A percentile compares a stretch with the other conserved stretches of the same genome.
phyloP scores from a whole-genome alignment of 345 rosid species.

The Adansonia digitata region DNA sequence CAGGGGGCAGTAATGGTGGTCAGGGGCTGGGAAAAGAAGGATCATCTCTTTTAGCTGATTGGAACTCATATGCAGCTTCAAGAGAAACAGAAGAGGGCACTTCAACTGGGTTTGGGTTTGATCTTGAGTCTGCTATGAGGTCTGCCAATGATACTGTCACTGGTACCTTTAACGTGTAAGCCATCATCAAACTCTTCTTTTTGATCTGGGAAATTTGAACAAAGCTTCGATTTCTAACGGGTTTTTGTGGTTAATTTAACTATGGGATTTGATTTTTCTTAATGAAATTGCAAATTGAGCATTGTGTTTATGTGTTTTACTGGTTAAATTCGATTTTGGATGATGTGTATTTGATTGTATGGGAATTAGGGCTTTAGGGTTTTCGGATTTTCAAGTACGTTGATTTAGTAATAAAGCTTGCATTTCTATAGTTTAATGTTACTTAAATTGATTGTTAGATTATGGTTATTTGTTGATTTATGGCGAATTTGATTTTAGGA shows the following conservation, averaged over 20 bases:
- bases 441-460: background rate
- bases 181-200: background rate
- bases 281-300: background rate
- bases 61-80: conserved; percentile 77
- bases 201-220: background rate
- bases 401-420: background rate
- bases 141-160: conserved; percentile 72
- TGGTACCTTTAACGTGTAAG: conserved; percentile 81
- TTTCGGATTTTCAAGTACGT: background rate
- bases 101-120: conserved; percentile 46
- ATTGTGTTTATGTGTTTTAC: background rate
- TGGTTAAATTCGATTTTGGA: background rate
- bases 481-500: background rate
- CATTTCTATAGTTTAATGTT: background rate
- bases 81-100: conserved; percentile 39
- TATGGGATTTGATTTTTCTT: background rate
- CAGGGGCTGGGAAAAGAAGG: conserved; percentile 31
- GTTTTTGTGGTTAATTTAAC: background rate
- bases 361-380: background rate
- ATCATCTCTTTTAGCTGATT: conserved; percentile 63
- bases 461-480: background rate
- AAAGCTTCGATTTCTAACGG: background rate
- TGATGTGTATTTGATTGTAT: background rate
- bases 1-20: conserved; percentile 32
- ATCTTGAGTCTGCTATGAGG: conserved; percentile 77